These are phyloP conservation scores for Stipa capillata DNA, from an alignment of 176 grass and related monocot genomes.

Conservation along the genomic window DNA sequence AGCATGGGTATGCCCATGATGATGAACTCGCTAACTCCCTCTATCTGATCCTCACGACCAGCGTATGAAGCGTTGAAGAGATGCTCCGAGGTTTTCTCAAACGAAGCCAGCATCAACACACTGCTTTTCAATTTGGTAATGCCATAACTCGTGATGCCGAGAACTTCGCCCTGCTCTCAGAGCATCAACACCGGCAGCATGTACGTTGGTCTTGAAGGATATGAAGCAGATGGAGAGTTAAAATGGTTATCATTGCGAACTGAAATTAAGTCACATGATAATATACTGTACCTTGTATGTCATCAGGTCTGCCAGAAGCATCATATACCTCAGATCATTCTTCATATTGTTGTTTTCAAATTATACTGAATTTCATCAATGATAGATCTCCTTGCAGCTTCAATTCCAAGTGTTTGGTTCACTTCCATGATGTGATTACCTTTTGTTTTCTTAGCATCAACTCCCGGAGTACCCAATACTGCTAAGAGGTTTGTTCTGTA, in stretches of 20 bases:
- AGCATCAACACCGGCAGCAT: constrained; percentile 19
- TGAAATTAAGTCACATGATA: not conserved
- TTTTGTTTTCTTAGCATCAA: constrained; percentile 66
- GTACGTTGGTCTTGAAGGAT: not conserved
- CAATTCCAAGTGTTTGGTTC: constrained; percentile 67
- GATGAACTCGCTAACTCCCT: too few species aligned
- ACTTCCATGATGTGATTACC: constrained; percentile 91
- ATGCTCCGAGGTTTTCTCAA: too few species aligned
- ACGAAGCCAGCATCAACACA: too few species aligned
- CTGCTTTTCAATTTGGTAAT: too few species aligned
- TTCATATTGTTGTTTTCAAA: constrained; percentile 79
- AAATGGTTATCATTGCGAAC: not conserved
- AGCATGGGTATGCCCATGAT: too few species aligned
- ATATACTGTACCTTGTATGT: constrained; percentile 64
- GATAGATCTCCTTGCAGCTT: constrained; percentile 74
- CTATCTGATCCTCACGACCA: too few species aligned
- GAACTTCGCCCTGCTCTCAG: constrained; percentile 81
- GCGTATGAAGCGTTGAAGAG: too few species aligned
- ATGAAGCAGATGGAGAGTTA: not conserved
- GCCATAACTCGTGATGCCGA: constrained; percentile 77
- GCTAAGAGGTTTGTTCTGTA: constrained; percentile 86
- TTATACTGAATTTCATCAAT: constrained; percentile 69
- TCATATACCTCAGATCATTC: constrained; percentile 91
- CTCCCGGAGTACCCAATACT: constrained; percentile 72
- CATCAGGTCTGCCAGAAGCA: constrained; percentile 97